Percentiles rank a stretch among this genome's conserved stretches.
These are phyloP conservation scores for Melanopsichium pennsylvanicum DNA, from an alignment of 1,284 basidiomycete genomes.

Conservation along the genomic window DNA sequence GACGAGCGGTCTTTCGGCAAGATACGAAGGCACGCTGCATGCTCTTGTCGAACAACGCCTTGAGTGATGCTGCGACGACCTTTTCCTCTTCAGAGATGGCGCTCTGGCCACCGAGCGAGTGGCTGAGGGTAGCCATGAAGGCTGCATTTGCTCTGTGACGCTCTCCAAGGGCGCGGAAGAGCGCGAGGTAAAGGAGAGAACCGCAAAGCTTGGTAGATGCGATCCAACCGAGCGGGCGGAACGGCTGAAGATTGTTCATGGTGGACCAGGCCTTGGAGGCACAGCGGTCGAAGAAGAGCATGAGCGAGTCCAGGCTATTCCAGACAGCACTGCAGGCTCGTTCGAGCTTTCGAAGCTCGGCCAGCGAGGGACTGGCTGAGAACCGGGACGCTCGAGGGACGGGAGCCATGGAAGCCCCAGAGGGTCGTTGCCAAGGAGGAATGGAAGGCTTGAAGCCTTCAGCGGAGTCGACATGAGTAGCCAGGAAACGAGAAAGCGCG, in stretches of 20 bases:
- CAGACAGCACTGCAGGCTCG: slow-evolving; percentile 52
- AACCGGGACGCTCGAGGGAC: slow-evolving; percentile 19
- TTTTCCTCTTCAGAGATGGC: slow-evolving; percentile 41
- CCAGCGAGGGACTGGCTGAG: slow-evolving; percentile 30
- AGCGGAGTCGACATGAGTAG: slow-evolving; percentile 46
- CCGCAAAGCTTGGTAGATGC: slow-evolving; percentile 51
- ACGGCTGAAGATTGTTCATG: slow-evolving; percentile 54
- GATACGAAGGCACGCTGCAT: slow-evolving; percentile 43
- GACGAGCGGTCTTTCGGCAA: slow-evolving; percentile 47
- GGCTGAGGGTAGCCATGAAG: slow-evolving; percentile 42
- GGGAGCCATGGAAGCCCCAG: slow-evolving; percentile 27
- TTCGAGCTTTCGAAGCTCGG: slow-evolving; percentile 51
- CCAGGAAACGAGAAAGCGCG: slow-evolving; percentile 53
- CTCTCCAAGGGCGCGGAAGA: slow-evolving; percentile 53
- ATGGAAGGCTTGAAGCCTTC: slow-evolving; percentile 30
- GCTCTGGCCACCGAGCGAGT: slow-evolving; percentile 21
- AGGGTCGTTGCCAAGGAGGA: slow-evolving; percentile 33
- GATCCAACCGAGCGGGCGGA: slow-evolving; percentile 55
- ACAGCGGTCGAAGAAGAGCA: slow-evolving; percentile 59
- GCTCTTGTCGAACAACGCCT: slow-evolving; percentile 46
- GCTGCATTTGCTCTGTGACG: slow-evolving; percentile 39
- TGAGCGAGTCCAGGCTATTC: slow-evolving; percentile 56
- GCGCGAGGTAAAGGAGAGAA: slow-evolving; percentile 45
- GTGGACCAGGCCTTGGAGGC: slow-evolving; percentile 43
- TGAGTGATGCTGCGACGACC: slow-evolving; percentile 35